Conservation (phyloP, 139 green algal genomes). For the Picochlorum sp. region DNA sequence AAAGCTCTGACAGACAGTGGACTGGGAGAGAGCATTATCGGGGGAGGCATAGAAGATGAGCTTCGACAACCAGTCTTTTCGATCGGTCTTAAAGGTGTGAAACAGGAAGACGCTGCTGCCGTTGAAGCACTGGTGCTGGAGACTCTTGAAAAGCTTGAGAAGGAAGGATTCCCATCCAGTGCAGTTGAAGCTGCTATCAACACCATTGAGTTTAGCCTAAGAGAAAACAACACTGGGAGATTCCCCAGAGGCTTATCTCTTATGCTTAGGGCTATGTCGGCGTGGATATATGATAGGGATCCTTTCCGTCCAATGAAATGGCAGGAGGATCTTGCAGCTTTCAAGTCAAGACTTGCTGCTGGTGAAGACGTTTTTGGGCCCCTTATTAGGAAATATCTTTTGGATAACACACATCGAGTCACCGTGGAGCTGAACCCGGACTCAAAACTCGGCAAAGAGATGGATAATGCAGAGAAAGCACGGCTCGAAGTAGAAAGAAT, state of each 20-base stretch:
- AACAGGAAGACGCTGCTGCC: slow-evolving; percentile 15
- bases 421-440: slow-evolving; percentile 77
- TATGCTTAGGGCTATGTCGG: slow-evolving; percentile 86
- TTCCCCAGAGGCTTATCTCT: slow-evolving; percentile 92
- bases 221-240: slow-evolving; percentile 97
- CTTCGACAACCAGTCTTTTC: slow-evolving; percentile 81
- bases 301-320: slow-evolving; percentile 86
- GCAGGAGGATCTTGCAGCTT: slow-evolving; percentile 65
- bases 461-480: slow-evolving; percentile 62
- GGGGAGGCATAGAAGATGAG: slow-evolving; percentile 87
- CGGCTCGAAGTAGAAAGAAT: slow-evolving; percentile 20
- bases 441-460: slow-evolving; percentile 32
- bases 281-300: slow-evolving; percentile 95
- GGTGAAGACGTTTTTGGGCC: slow-evolving; percentile 86
- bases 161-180: slow-evolving; percentile 55
- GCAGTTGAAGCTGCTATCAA: slow-evolving; percentile 91
- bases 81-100: slow-evolving; percentile 51
- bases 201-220: slow-evolving; percentile 95
- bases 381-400: slow-evolving; percentile 79
- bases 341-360: slow-evolving; percentile 76
- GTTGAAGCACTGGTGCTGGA: slow-evolving; percentile 76
- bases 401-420: slow-evolving; percentile 84
- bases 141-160: slow-evolving; percentile 56
- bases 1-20: slow-evolving; percentile 88
- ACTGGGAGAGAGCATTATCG: slow-evolving; percentile 83